phyloP scores from a whole-genome alignment of 2,329 filamentous ascomycete species.

The Decorospora gaudefroyi region DNA sequence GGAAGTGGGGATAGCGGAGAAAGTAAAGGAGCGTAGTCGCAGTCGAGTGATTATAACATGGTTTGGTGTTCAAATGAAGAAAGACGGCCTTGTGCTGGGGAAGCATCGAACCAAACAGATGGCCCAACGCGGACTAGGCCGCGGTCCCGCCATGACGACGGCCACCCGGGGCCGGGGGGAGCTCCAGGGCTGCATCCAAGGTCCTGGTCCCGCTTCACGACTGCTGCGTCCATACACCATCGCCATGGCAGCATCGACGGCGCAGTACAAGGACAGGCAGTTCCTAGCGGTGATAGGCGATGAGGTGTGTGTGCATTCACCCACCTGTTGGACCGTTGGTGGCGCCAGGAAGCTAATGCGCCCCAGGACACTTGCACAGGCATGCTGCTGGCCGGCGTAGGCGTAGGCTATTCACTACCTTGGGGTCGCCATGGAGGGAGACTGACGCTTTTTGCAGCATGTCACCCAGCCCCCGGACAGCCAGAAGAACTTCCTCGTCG shows the following conservation, averaged over 20 bases:
- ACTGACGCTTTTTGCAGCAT: conserved; percentile 63
- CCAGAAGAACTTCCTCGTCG: conserved; percentile 97
- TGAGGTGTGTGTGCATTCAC: conserved; percentile 71
- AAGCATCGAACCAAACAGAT: conserved; percentile 26
- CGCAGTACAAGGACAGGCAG: conserved; percentile 77
- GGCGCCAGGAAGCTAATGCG: conserved; percentile 18
- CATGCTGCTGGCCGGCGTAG: conserved; percentile 90
- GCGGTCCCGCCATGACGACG: conserved; percentile 34
- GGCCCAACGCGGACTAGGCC: conserved; percentile 29
- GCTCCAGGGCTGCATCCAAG: conserved; percentile 19
- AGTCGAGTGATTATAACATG: conserved; percentile 26
- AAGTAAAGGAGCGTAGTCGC: neutral
- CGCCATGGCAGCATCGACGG: conserved; percentile 63
- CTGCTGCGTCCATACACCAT: conserved; percentile 17
- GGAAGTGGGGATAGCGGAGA: neutral
- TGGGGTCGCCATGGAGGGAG: neutral
- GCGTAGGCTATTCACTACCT: conserved; percentile 63
- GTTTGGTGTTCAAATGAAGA: conserved; percentile 15
- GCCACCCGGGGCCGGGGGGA: conserved; percentile 17
- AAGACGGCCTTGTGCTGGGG: conserved; percentile 12
- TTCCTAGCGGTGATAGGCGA: conserved; percentile 98
- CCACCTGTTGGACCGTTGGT: neutral
- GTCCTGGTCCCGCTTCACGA: conserved; percentile 28
- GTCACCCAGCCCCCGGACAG: conserved; percentile 85
- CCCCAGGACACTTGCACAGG: conserved; percentile 91